Conservation (phyloP, 2,329 filamentous ascomycete species). For the Venturia effusa region DNA sequence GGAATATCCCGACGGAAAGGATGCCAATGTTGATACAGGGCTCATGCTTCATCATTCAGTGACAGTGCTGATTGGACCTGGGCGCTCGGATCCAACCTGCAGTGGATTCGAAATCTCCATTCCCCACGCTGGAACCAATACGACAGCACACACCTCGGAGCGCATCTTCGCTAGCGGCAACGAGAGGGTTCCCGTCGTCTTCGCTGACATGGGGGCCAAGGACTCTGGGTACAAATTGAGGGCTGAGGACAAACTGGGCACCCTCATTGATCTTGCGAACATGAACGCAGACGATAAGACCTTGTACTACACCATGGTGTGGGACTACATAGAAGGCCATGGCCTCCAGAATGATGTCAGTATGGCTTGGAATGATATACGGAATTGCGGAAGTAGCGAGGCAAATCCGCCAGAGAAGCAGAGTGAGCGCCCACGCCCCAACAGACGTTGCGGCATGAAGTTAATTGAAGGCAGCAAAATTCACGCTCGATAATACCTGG, state of each 20-base stretch:
- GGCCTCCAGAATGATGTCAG: conserved; percentile 6
- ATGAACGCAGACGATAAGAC: conserved; percentile 10
- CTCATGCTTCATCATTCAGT: conserved; percentile 11
- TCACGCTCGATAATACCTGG: conserved; percentile 5
- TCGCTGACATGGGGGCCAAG: conserved; percentile 6
- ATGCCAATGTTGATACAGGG: conserved; percentile 7
- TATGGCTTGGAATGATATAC: conserved; percentile 11
- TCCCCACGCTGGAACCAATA: background rate
- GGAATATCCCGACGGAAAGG: conserved; percentile 9
- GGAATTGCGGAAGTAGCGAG: conserved; percentile 11
- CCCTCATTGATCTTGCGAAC: conserved; percentile 11
- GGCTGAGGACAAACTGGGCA: conserved; percentile 1
- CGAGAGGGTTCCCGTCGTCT: background rate
- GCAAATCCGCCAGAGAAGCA: conserved; percentile 8
- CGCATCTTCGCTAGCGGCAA: conserved; percentile 10
- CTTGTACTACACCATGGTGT: conserved; percentile 11
- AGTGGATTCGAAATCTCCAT: background rate
- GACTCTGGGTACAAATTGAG: conserved; percentile 9
- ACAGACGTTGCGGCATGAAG: background rate
- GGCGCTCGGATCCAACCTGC: conserved; percentile 8
- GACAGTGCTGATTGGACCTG: background rate
- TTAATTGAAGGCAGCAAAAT: background rate
- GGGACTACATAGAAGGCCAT: conserved; percentile 4
- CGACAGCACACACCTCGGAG: conserved; percentile 7
- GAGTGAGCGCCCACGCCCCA: background rate